Conservation (phyloP, 495 filamentous ascomycete species). For the Trichoderma asperelloides region DNA sequence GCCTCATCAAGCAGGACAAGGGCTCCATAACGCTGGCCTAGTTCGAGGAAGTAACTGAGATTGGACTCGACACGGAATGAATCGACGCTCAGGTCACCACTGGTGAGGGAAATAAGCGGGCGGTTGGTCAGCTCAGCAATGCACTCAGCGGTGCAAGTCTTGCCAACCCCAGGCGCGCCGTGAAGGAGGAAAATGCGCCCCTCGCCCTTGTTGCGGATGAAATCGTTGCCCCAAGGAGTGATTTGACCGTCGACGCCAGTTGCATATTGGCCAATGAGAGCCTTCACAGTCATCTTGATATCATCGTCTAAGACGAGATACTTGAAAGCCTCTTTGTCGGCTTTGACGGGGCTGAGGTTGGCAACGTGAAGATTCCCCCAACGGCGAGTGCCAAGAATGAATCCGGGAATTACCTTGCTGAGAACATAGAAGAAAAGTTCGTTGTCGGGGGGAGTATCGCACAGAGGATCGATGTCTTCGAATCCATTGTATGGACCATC, state of each 20-base stretch:
- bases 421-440: constrained; percentile 27
- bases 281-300: constrained; percentile 31
- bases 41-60: constrained; percentile 30
- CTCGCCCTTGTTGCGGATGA: constrained; percentile 38
- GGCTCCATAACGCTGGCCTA: constrained; percentile 35
- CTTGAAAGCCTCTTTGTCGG: constrained; percentile 27
- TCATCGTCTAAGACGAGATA: constrained; percentile 31
- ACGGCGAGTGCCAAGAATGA: constrained; percentile 27
- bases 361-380: constrained; percentile 26
- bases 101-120: constrained; percentile 29
- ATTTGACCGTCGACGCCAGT: constrained; percentile 23
- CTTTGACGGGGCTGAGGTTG: constrained; percentile 16
- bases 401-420: constrained; percentile 26
- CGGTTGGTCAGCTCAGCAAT: constrained; percentile 30
- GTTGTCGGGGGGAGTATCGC: constrained; percentile 19
- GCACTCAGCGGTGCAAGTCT: constrained; percentile 40
- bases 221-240: constrained; percentile 30
- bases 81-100: constrained; percentile 26
- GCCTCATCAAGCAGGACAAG: constrained; percentile 37
- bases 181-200: constrained; percentile 45
- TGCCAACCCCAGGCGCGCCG: constrained; percentile 43
- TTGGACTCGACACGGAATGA: constrained; percentile 25
- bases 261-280: constrained; percentile 32
- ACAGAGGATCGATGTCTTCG: constrained; percentile 25
- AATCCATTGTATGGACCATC: constrained; percentile 24